Percentiles rank a stretch among this genome's conserved stretches.
Conservation (phyloP, 768 basidiomycete genomes). For the Kwoniella sp. region DNA sequence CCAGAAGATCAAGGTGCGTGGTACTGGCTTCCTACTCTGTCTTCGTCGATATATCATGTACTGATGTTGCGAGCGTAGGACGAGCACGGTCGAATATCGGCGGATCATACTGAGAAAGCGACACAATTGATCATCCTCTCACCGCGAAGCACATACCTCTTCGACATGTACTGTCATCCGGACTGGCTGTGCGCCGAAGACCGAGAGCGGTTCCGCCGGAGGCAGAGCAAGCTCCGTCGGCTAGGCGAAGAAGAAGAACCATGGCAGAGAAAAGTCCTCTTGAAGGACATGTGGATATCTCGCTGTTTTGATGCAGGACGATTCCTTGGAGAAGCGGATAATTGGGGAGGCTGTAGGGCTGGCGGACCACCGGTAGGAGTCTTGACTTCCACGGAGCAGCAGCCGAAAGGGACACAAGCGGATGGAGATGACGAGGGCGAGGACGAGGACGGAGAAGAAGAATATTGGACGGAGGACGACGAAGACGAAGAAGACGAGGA, state of each 20-base stretch:
- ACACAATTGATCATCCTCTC: conserved; percentile 26
- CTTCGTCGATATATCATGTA: no score
- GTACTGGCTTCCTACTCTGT: background rate
- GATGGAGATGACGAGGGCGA: background rate
- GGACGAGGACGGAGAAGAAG: background rate
- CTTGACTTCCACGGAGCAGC: conserved; percentile 3
- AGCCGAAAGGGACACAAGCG: no score
- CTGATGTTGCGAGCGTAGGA: background rate
- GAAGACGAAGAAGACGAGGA: background rate
- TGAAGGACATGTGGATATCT: conserved; percentile 35
- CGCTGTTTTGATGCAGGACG: conserved; percentile 30
- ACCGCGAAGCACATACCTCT: conserved; percentile 25
- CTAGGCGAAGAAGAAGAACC: conserved; percentile 9
- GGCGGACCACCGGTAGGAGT: conserved; percentile 29
- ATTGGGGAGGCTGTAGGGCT: conserved; percentile 40
- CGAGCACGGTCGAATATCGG: conserved; percentile 18
- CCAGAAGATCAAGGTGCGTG: conserved; percentile 19
- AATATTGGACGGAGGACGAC: background rate
- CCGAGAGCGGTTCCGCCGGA: background rate
- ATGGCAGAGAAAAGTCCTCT: conserved; percentile 38
- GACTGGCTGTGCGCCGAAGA: conserved; percentile 26
- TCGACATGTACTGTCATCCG: conserved; percentile 41
- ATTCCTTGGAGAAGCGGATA: conserved; percentile 36
- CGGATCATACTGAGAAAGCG: conserved; percentile 13
- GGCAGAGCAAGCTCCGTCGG: background rate